phyloP scores from a whole-genome alignment of 148 eudicot species.

The Spergularia marina region DNA sequence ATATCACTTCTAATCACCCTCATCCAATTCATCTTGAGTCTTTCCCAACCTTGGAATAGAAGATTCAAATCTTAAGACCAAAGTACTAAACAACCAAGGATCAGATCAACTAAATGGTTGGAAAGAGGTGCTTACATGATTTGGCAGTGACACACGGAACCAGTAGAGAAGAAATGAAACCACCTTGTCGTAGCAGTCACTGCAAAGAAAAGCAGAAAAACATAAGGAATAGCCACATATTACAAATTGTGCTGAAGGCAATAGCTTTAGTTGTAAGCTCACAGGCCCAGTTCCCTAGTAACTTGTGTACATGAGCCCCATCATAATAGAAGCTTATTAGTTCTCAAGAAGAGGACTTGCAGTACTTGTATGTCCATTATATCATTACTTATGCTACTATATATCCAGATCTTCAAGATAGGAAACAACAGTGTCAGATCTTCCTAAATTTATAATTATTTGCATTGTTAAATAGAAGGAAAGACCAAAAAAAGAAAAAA shows the following conservation, averaged over 20 bases:
- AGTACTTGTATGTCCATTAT: not conserved
- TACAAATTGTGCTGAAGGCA: not conserved
- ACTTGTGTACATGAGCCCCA: not conserved
- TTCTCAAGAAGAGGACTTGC: not conserved
- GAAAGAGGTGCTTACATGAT: slow-evolving; percentile 44
- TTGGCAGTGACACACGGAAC: slow-evolving; percentile 77
- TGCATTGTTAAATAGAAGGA: too few species aligned
- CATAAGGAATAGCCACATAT: not conserved
- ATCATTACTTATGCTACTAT: not conserved
- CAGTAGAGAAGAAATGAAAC: slow-evolving; percentile 88
- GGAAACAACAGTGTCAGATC: too few species aligned
- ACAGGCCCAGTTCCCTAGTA: not conserved
- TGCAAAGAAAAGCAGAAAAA: slow-evolving; percentile 35
- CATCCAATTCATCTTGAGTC: too few species aligned
- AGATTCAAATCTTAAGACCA: not conserved
- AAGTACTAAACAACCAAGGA: not conserved
- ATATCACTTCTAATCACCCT: too few species aligned
- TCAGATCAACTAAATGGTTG: not conserved
- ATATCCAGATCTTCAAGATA: not conserved
- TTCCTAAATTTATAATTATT: too few species aligned
- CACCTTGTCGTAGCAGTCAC: slow-evolving; percentile 74
- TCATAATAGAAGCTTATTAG: not conserved
- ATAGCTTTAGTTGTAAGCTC: not conserved
- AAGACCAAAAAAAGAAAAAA: too few species aligned
- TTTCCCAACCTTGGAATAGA: too few species aligned